Base-by-base conservation (phyloP, 805 yeast genomes). In the Metschnikowia baotianmanensis region DNA sequence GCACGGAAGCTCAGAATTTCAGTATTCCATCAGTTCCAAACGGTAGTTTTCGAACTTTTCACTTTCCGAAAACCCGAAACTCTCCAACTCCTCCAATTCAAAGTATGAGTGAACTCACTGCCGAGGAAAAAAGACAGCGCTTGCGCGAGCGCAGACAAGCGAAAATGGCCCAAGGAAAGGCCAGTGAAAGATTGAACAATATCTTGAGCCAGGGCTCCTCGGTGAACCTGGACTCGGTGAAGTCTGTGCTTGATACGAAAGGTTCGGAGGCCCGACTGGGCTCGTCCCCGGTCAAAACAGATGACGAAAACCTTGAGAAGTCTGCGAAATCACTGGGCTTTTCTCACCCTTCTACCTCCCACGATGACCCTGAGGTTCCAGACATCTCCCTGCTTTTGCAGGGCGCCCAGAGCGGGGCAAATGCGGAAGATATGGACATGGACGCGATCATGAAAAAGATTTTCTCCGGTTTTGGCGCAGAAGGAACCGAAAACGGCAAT, bases 121-220 rank as follows among this genome's bases (percentile, higher is more conserved):
- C 77, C 6, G 80, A 78, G 29, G 86, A 81, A 48, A 79, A 74
- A 60, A 75, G 80, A 53, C 67, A 67, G 39, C 51, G 80, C 17
- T 59, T 82, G 32, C 69, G 86, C 43, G 86, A 82, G 54, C 72
- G 84, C 55, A 71, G 88, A 55, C 81, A 77, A 31, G 81, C 83
- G 46, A 81, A 80, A 56, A 71, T 82, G 67, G 62, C 67, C 36
- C 69, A 71, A 47, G 82, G 82, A 4, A 74, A 73, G 33, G 83
- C 80, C 16, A 54, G 76, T 3, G 67, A 67, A 16, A 63, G 88
- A 45, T 59, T 82, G 52, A 77, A 73, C 46, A 72, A 74, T 2
- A 69, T 69, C 17, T 56, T 69, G 40, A 50, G 62, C 10, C 69
- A 58, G 47, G 72, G 72, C 6, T 59, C 69, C 2, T 65, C 72